phyloP scores from a whole-genome alignment of 495 filamentous ascomycete genomes.

The Trichoderma erinaceum region DNA sequence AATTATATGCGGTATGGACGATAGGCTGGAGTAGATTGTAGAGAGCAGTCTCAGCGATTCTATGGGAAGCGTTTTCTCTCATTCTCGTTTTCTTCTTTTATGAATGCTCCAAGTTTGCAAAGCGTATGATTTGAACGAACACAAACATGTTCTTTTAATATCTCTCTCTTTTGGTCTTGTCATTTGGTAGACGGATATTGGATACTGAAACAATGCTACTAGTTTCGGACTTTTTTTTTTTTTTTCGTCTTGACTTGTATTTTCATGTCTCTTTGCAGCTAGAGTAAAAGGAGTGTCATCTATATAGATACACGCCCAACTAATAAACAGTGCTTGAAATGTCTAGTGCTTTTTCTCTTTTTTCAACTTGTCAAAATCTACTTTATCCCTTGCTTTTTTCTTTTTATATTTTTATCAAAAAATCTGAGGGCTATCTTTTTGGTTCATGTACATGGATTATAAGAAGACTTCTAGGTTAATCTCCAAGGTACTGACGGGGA shows the following conservation, averaged over 20 bases:
- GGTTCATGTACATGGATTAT: constrained; percentile 34
- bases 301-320: background rate
- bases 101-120: too few species aligned
- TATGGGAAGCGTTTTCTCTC: too few species aligned
- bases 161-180: too few species aligned
- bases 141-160: too few species aligned
- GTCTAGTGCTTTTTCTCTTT: background rate
- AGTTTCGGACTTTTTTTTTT: too few species aligned
- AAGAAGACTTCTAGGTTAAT: constrained; percentile 94
- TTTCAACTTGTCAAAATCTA: background rate
- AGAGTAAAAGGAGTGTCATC: background rate
- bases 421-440: background rate
- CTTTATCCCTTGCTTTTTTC: background rate
- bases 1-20: background rate
- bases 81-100: too few species aligned
- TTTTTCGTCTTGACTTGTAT: too few species aligned
- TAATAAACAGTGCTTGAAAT: background rate
- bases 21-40: constrained; percentile 4
- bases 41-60: constrained; percentile 5
- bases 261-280: too few species aligned
- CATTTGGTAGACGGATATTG: too few species aligned
- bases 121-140: too few species aligned
- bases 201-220: too few species aligned
- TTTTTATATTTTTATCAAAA: background rate
- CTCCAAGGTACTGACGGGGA: constrained; percentile 92